Evolutionary conservation across 2,329 filamentous ascomycete genomes (phyloP).

Genomic region (Neopestalotiopsis sp.): DNA sequence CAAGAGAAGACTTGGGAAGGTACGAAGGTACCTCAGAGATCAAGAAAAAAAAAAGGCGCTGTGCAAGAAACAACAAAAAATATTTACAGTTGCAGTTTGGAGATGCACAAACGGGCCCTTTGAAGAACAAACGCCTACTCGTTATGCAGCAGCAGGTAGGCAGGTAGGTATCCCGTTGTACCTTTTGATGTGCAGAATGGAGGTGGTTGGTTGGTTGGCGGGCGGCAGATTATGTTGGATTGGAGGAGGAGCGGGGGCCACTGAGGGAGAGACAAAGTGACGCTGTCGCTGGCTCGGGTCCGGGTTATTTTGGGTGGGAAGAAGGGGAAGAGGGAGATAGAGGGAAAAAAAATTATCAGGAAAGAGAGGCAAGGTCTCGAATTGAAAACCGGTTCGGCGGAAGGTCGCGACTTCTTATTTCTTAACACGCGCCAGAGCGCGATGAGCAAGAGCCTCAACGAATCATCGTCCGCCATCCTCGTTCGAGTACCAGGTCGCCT

Average conservation of each 20-base stretch:
- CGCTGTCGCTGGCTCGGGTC: conserved; percentile 1
- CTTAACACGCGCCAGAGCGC: conserved; percentile 41
- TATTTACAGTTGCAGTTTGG: neutral
- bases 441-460: neutral
- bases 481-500: neutral
- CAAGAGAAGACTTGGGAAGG: conserved; percentile 24
- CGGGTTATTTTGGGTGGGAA: conserved; percentile 11
- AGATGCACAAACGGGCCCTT: conserved; percentile 14
- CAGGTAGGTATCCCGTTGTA: neutral
- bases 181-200: conserved; percentile 10
- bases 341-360: conserved; percentile 42
- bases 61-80: neutral
- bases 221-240: conserved; percentile 25
- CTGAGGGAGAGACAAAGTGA: conserved; percentile 41
- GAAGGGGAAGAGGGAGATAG: conserved; percentile 24
- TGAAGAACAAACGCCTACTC: too few species aligned
- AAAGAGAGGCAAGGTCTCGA: conserved; percentile 35
- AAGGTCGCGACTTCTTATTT: conserved; percentile 47
- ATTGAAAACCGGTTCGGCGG: conserved; percentile 32
- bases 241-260: neutral
- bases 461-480: conserved; percentile 9
- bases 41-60: neutral
- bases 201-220: conserved; percentile 22
- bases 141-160: too few species aligned
- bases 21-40: conserved; percentile 33